These are phyloP conservation scores for Nothomitra cinnamomea DNA, from an alignment of 2,329 filamentous ascomycete species.

Conservation along the genomic window DNA sequence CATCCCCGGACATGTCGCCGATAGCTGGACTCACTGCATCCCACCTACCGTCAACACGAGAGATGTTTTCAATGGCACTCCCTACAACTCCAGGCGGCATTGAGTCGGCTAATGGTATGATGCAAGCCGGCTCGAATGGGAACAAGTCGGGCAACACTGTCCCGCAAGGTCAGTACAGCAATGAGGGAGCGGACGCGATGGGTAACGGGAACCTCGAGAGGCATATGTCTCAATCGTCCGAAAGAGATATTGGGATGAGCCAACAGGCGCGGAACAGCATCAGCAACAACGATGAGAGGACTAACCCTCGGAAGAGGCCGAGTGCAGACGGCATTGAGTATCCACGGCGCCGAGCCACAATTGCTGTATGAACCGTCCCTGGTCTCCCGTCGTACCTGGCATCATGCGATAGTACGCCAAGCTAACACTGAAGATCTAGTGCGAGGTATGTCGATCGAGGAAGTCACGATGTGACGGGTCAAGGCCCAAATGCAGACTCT, in stretches of 20 bases:
- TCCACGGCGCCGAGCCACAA: constrained; percentile 19
- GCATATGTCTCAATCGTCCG: background rate
- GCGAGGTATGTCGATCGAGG: constrained; percentile 63
- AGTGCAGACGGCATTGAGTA: constrained; percentile 18
- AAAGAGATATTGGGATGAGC: background rate
- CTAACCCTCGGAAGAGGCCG: constrained; percentile 17
- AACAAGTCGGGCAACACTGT: background rate
- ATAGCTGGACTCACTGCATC: background rate
- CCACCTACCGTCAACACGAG: background rate
- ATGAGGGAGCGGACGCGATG: background rate
- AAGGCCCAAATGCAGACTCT: constrained; percentile 71
- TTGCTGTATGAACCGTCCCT: constrained; percentile 16
- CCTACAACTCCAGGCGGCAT: background rate
- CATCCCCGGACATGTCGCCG: background rate
- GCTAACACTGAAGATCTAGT: constrained; percentile 29
- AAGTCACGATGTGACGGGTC: constrained; percentile 67
- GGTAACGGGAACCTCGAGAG: background rate
- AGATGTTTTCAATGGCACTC: background rate
- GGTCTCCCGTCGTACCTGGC: constrained; percentile 4
- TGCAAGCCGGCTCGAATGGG: background rate
- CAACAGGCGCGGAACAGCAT: background rate
- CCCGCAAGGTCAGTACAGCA: background rate
- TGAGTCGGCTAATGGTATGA: background rate
- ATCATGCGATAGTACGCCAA: constrained; percentile 4
- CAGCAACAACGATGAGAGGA: constrained; percentile 9